phyloP scores from a whole-genome alignment of 768 basidiomycete species.

The Hericium alpestre region DNA sequence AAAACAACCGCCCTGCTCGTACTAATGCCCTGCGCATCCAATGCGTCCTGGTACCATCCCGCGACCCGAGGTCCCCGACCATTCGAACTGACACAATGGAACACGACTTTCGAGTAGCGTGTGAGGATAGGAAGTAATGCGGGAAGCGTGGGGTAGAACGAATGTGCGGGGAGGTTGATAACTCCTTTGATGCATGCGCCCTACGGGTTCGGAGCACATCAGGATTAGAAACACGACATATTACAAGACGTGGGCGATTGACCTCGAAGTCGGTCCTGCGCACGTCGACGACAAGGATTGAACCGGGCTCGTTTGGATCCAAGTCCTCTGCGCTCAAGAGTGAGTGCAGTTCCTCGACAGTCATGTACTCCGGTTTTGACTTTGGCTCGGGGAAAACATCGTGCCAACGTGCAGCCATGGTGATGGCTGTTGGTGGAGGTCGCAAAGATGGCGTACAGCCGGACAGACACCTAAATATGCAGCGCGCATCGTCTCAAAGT shows the following conservation, averaged over 20 bases:
- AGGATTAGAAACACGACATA: background rate
- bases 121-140: constrained; percentile 21
- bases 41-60: constrained; percentile 16
- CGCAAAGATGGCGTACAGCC: background rate
- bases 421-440: background rate
- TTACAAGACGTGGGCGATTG: background rate
- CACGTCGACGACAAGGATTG: constrained; percentile 28
- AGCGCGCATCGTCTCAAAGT: background rate
- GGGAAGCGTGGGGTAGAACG: constrained; percentile 28
- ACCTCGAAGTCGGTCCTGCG: constrained; percentile 30
- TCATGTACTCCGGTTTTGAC: constrained; percentile 13
- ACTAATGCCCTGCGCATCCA: constrained; percentile 8
- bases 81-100: constrained; percentile 16
- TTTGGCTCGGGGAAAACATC: constrained; percentile 10
- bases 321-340: constrained; percentile 13
- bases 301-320: constrained; percentile 5
- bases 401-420: constrained; percentile 7
- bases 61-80: constrained; percentile 15
- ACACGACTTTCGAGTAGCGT: constrained; percentile 17
- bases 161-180: constrained; percentile 35
- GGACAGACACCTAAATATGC: background rate
- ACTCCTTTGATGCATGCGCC: constrained; percentile 22
- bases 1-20: constrained; percentile 12
- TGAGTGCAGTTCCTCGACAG: constrained; percentile 14
- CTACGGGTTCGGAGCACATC: background rate